Evolutionary conservation across 1,284 basidiomycete genomes (phyloP), one percentile per base, ranked within the genome.

Genomic region (Lignosus rhinocerotis): DNA sequence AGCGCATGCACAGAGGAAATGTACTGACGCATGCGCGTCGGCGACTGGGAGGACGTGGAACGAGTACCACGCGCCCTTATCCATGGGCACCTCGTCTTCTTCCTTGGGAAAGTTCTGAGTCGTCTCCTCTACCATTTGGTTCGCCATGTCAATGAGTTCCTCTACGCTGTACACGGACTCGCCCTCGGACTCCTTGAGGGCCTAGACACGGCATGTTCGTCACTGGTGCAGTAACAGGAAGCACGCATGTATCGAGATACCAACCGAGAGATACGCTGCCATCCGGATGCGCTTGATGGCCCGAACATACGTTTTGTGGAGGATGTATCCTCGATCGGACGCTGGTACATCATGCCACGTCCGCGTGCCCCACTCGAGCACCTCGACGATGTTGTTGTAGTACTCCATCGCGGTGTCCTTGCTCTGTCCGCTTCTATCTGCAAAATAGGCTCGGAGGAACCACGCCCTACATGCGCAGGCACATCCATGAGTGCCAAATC

Each of bases 321-420:
- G 76, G 38, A 75, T 67, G n/a, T 62, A 60, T 1, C 74, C 73
- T 4, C 71, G 66, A 6, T 72, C 68, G 1, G 62, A 54, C 14
- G 48, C 64, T 10, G 72, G 61, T 1, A 78, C 72, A 50, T 76
- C 63, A 21, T 67, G 56, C 77, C 78, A 79, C n/a, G 61, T 60
- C 21, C 64, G 64, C 30, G 69, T 63, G 16, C 78, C 78, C 78
- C 78, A 79, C 43, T 76, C 72, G 9, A 80, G 70, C 45, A 80
- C 60, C 30, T 74, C 69, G 16, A 78, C 42, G 6, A 74, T 72
- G 45, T 66, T 69, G 32, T 68, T 65, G 48, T 63, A 64, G 43
- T 56, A 55, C 50, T 64, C 54, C 53, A 66, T 41, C 11, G 62
- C 62, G 16, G 43, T 39, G 0, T 51, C 32, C n/a, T 48, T 30